Evolutionary conservation across 345 rosid species (phyloP).

Genomic region (Citrus unshiu): DNA sequence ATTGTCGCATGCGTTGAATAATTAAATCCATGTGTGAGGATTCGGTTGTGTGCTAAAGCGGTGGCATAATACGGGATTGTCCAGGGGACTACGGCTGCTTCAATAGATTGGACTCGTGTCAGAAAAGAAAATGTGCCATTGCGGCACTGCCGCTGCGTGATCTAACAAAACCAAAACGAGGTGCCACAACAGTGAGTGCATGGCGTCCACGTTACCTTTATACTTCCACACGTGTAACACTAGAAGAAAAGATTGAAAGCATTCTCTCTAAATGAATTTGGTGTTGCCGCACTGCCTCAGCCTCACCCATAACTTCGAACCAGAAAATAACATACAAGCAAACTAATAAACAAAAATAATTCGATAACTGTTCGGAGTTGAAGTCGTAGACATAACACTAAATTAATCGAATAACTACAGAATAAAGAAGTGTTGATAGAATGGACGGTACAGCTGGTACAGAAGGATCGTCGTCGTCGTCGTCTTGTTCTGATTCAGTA

Average conservation of each 20-base stretch:
- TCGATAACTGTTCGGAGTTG: too few relatives aligned
- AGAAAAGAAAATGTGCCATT: background rate
- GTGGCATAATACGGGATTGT: background rate
- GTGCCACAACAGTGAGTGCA: conserved; percentile 12
- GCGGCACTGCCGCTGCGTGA: too few relatives aligned
- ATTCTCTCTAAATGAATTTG: too few relatives aligned
- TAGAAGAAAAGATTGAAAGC: too few relatives aligned
- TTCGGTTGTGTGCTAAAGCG: background rate
- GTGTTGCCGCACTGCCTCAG: too few relatives aligned
- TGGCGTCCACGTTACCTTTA: conserved; percentile 24
- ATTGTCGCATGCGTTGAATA: too few relatives aligned
- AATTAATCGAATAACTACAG: too few relatives aligned
- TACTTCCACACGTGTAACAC: conserved; percentile 13
- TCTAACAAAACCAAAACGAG: background rate
- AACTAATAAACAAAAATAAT: background rate
- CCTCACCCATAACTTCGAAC: background rate
- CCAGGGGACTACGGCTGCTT: too few relatives aligned
- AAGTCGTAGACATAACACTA: too few relatives aligned
- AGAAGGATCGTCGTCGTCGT: background rate
- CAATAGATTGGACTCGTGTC: too few relatives aligned
- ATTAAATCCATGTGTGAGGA: background rate
- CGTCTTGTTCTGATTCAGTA: background rate
- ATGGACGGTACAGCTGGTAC: background rate
- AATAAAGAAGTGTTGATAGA: background rate
- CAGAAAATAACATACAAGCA: background rate